Percentiles rank a stretch among this genome's conserved stretches.
phyloP scores from a whole-genome alignment of 768 basidiomycete species.

The Podaxis sp. region DNA sequence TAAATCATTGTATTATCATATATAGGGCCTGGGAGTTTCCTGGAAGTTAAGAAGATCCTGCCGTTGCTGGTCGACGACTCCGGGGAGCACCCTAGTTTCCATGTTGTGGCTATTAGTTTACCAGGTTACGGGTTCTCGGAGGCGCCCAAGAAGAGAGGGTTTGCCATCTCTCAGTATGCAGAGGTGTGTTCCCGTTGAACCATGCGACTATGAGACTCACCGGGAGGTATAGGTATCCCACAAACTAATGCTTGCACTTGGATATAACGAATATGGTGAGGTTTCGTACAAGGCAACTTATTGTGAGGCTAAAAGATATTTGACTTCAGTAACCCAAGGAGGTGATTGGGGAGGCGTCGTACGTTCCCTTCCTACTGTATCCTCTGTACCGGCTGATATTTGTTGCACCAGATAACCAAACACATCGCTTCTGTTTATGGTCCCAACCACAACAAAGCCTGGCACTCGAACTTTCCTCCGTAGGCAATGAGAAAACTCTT shows the following conservation, averaged over 20 bases:
- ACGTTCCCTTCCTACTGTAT: background rate
- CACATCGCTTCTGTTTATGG: constrained; percentile 30
- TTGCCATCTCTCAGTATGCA: constrained; percentile 46
- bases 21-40: constrained; percentile 59
- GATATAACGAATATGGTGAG: constrained; percentile 48
- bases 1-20: background rate
- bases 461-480: constrained; percentile 43
- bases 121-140: constrained; percentile 67
- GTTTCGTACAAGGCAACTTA: too few relatives aligned
- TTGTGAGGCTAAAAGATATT: background rate
- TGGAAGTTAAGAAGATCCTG: constrained; percentile 58
- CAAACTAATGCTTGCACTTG: constrained; percentile 49
- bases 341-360: constrained; percentile 26
- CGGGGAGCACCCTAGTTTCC: constrained; percentile 51
- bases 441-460: constrained; percentile 44
- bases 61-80: constrained; percentile 47
- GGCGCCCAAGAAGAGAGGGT: constrained; percentile 50
- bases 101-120: constrained; percentile 59
- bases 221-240: constrained; percentile 35
- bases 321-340: constrained; percentile 28
- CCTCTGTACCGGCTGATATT: background rate
- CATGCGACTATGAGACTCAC: background rate
- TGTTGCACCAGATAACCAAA: constrained; percentile 24
- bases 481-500: constrained; percentile 32
- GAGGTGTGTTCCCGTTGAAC: constrained; percentile 35